Evolutionary conservation across 2,329 filamentous ascomycete genomes (phyloP), one percentile per base, ranked within the genome.

Genomic region (Helicocarpus griseus): DNA sequence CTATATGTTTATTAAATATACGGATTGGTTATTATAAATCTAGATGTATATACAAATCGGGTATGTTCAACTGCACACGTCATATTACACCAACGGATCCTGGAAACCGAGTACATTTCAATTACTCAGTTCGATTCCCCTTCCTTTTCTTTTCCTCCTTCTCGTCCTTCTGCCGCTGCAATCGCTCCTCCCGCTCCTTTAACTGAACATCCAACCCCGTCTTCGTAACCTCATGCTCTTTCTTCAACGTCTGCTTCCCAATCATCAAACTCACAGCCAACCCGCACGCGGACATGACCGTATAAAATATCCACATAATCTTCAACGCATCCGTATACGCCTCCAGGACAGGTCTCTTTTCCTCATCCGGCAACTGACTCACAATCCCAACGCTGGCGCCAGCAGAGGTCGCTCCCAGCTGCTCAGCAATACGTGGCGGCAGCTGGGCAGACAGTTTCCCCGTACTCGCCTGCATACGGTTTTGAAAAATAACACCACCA

Each of bases 301-400:
- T 69, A 51, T 75, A 78, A 48, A 77, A 70, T 38, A 78, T 73
- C 73, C 76, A 79, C 57, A 75, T 73, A 26, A 72, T 71, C 53
- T 66, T 70, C 46, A 79, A 59, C 3, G 70, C 67, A 29, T 63
- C 61, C 5, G 67, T 70, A 54, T 75, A 74, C 0, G 69, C 69
- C 0, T 63, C 54, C 19, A 72, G 64, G 1, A 77, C 68, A 2
- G 69, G 65, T 0, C 51, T 28, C 29, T 60, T 63, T 56, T 75
- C 69, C 9, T 50, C 52, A 0, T 61, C 52, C 0, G 63, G 59
- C 0, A 75, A 63, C 2, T 54, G 50, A 29, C 62, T 54, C 28
- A 75, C 61, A 14, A 72, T 33, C 51, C 26, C 59, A 9, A 55
- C 66, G 54, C 55, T 67, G 56, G 55, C 65, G 60, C 21, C 67